Evolutionary conservation across 805 yeast species (phyloP), one percentile per base, ranked within the genome.

Genomic region (Saccharomycopsis fermentans): DNA sequence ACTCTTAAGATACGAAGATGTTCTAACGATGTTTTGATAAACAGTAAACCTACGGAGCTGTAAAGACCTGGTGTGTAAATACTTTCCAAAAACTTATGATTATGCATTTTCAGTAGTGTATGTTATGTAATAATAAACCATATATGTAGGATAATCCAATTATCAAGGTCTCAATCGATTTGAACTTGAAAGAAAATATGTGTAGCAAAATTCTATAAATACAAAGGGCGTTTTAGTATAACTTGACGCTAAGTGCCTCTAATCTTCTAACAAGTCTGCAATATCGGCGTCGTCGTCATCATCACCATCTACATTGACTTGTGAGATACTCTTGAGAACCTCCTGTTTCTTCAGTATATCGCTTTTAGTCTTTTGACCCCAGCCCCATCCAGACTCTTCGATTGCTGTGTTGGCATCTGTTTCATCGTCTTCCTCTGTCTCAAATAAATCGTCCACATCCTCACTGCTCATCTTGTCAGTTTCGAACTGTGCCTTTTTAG

Each of bases 251-350:
- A 14, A 32, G 35, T 32, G 35, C 35, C 35, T 32, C 52, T 50
- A 55, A 17, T 58, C 56, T 19, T 47, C 50, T 24, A 61, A 56
- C 29, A 61, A 59, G 29, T 61, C 63, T 24, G 50, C 39, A 35
- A 61, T 61, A 26, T 61, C 63, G 2, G 58, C 62, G 21, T 61
- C 63, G 21, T 61, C 63, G 19, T 58, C 63, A 32, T 56, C 58
- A 17, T 43, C 40, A 19, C 55, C 57, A 26, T 39, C 37, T 9
- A 24, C 37, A 16, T 54, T 40, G 16, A 24, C 39, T 21, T 43
- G 54, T 6, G 52, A 27, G 4, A 19, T 52, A 19, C 52, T 26
- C 48, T 48, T 43, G 6, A 59, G 47, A 16, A 29, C 26, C 43
- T 43, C 56, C 48, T 56, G 60, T 43, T 59, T 58, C 17, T 37